Percentiles rank a stretch among this genome's conserved stretches.
Conservation (phyloP, 352 stramenopile species). For the Globisporangium cederbergense region DNA sequence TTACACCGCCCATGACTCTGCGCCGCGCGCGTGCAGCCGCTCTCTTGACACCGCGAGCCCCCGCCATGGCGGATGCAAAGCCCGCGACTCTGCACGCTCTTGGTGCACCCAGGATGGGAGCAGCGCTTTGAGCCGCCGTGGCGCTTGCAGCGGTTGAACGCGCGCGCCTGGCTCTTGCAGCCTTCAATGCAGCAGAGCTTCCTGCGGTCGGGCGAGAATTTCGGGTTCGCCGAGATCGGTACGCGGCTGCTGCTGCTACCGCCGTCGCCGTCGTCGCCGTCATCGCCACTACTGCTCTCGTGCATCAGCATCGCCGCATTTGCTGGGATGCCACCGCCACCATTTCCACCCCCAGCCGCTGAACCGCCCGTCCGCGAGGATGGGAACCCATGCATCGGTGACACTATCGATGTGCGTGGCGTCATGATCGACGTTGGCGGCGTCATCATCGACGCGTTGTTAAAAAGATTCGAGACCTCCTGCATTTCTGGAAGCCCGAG, state of each 20-base stretch:
- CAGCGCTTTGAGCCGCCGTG: slow-evolving; percentile 84
- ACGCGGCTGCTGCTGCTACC: slow-evolving; percentile 3
- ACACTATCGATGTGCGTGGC: slow-evolving; percentile 15
- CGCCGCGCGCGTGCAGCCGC: slow-evolving; percentile 44
- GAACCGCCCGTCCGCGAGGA: neutral
- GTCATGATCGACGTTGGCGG: slow-evolving; percentile 16
- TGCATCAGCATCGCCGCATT: slow-evolving; percentile 5
- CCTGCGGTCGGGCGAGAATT: slow-evolving; percentile 66
- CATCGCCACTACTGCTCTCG: slow-evolving; percentile 1
- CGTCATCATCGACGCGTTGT: slow-evolving; percentile 16
- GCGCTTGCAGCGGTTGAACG: slow-evolving; percentile 83
- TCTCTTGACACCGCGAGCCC: slow-evolving; percentile 73
- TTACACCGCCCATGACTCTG: slow-evolving; percentile 77
- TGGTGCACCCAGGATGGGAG: slow-evolving; percentile 62
- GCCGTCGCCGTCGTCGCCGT: slow-evolving; percentile 11
- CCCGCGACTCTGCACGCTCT: slow-evolving; percentile 75
- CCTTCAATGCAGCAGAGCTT: slow-evolving; percentile 74
- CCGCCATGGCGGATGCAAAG: slow-evolving; percentile 69
- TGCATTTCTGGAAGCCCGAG: slow-evolving; percentile 13
- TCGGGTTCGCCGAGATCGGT: slow-evolving; percentile 23
- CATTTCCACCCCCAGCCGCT: neutral
- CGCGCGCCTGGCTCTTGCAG: slow-evolving; percentile 76
- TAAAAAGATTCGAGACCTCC: slow-evolving; percentile 16
- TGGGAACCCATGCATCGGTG: slow-evolving; percentile 13
- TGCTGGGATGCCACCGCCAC: neutral